Evolutionary conservation across 441 rosid genomes (phyloP), one percentile per base, ranked within the genome.

Genomic region (Kokia cookei): DNA sequence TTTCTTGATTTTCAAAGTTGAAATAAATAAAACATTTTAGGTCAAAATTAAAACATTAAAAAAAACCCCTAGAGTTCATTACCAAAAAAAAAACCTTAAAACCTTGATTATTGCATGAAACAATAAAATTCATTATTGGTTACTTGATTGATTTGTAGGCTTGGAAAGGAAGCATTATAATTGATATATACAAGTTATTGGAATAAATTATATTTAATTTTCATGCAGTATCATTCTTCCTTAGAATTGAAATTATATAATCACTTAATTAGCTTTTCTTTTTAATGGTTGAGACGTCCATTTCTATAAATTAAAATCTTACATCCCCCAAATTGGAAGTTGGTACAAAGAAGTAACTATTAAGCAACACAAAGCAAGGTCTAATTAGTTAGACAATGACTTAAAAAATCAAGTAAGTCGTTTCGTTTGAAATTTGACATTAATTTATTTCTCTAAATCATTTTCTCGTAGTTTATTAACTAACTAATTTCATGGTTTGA

Each of bases 1-100:
- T 86, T 85, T 79, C 82, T 86, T 81, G 89, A 86, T 76, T 84
- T 86, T 82, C 80, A 80, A 69, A 84, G 82, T 73, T 82, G 78
- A 82, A 42, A 45, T 74, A 43, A 74, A 11, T 47, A 66, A 29
- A 24, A 57, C 61, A 57, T 11, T 57, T 37, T 57, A 22, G 61
- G 61, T 57, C 15, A 57, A 57, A 24, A 24, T 57, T 5, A 57
- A 57, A 24, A 57, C 1, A 24, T 11, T 10, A 57, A 57, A 24
- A 29, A 27, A 29, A 29, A 27, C 0, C 27, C 12, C 12, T 22
- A 19, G 5, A 22, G 12, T 55, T 12, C 11, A 51, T 17, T n/a
- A 7, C 26, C 26, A 7, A 27, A 27, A 27, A 27, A 27, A 27
- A 27, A 15, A 51, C 14, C 60, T 10, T 55, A 9, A 37, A 55